Percentiles rank a stretch among this genome's conserved stretches.
Evolutionary conservation across 2,329 filamentous ascomycete genomes (phyloP).

Genomic region (Helminthosporium solani): DNA sequence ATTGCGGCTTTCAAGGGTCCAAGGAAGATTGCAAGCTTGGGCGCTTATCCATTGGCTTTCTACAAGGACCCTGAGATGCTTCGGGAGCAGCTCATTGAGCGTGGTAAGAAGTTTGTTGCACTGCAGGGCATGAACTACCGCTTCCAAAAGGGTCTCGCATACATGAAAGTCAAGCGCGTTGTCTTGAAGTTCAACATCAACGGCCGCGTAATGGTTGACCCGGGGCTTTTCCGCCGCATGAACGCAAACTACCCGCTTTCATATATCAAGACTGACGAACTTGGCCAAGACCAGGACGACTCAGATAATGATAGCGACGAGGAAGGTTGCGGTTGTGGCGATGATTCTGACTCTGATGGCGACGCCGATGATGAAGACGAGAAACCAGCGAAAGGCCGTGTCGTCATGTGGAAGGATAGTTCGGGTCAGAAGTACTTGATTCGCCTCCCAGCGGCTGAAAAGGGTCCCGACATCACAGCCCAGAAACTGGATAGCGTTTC

Average conservation of each 20-base stretch:
- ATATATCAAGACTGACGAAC: constrained; percentile 70
- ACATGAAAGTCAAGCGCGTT: constrained; percentile 75
- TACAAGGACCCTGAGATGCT: constrained; percentile 70
- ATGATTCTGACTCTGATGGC: constrained; percentile 23
- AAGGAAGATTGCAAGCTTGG: constrained; percentile 76
- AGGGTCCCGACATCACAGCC: constrained; percentile 52
- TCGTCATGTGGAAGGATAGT: constrained; percentile 50
- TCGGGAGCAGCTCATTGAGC: constrained; percentile 67
- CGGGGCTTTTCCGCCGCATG: constrained; percentile 76
- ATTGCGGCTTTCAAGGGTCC: constrained; percentile 76
- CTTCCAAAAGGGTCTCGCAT: constrained; percentile 80
- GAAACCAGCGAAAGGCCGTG: constrained; percentile 28
- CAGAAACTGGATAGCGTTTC: constrained; percentile 58
- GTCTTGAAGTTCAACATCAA: constrained; percentile 81
- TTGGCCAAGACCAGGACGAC: constrained; percentile 57
- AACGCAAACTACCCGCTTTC: constrained; percentile 84
- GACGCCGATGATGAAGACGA: constrained; percentile 4
- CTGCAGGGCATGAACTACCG: constrained; percentile 83
- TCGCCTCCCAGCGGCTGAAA: constrained; percentile 57
- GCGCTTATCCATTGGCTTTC: constrained; percentile 76
- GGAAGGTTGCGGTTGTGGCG: constrained; percentile 48
- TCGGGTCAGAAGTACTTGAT: constrained; percentile 53
- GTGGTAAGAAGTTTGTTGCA: constrained; percentile 80
- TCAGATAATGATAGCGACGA: constrained; percentile 52
- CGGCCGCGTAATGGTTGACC: constrained; percentile 84